A percentile compares a stretch with the other conserved stretches of the same genome.
Evolutionary conservation across 805 yeast species (phyloP).

Genomic region (Hanseniaspora mollemarum): DNA sequence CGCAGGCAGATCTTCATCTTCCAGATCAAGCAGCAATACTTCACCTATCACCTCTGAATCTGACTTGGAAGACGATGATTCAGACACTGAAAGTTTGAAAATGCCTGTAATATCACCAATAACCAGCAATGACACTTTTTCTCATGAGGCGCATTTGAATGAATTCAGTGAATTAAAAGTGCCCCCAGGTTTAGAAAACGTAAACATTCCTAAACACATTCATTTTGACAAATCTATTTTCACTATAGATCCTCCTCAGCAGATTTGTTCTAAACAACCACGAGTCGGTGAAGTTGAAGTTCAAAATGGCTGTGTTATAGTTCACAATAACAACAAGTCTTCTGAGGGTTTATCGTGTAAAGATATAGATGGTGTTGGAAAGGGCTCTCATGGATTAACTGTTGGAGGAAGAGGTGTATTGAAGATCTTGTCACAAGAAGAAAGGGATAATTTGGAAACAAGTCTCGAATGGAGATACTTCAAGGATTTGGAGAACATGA

Average conservation of each 20-base stretch:
- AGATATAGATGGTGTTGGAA: conserved; percentile 34
- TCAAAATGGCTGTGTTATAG: conserved; percentile 42
- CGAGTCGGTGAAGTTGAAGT: conserved; percentile 71
- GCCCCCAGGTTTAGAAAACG: conserved; percentile 34
- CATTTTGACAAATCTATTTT: conserved; percentile 68
- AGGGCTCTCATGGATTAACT: conserved; percentile 16
- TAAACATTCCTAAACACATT: conserved; percentile 46
- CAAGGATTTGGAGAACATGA: conserved; percentile 13
- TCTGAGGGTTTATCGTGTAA: conserved; percentile 73
- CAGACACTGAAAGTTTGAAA: background rate
- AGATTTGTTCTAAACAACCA: conserved; percentile 71
- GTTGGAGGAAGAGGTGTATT: conserved; percentile 16
- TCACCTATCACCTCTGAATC: background rate
- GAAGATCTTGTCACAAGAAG: conserved; percentile 17
- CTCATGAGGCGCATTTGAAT: background rate
- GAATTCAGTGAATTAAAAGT: background rate
- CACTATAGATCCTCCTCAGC: conserved; percentile 78
- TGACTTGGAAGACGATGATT: background rate
- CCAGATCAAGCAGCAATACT: background rate
- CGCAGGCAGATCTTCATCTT: background rate
- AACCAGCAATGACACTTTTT: background rate
- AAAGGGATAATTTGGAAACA: conserved; percentile 9
- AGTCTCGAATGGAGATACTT: conserved; percentile 9
- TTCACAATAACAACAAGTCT: conserved; percentile 38
- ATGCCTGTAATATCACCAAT: conserved; percentile 12